Evolutionary conservation across 495 filamentous ascomycete species (phyloP), one percentile per base, ranked within the genome.

Genomic region (Talaromyces liani): DNA sequence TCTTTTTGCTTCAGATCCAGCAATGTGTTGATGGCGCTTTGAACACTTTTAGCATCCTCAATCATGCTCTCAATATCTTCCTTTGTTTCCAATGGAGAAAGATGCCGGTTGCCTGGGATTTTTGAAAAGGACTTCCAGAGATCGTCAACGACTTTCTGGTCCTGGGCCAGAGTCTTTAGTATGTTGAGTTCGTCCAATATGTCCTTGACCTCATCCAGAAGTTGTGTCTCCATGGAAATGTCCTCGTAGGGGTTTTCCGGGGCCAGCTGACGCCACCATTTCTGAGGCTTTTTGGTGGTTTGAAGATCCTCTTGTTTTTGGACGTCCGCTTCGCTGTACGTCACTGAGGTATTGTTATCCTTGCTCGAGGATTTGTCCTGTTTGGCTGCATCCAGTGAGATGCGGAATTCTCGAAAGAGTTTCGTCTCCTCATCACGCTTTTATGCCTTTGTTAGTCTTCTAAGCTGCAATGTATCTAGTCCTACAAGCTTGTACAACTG

Each of bases 1-100:
- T 85, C 79, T 66, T 88, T 87, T 65, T 88, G 73, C 57, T 75
- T 75, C 24, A 76, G 62, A 62, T 75, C 70, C 1, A 76, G 78
- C 25, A 87, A 22, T 6, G 36, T 45, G 6, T 66, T 33, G 33
- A 66, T 61, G n/a, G 61, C 34, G 4, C 39, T 33, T 25, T 68
- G 67, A 6, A 68, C 64, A 53, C 18, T 51, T 25, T 66, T 63
- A 18, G 68, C 68, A 16, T 72, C 68, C 9, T 61, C 45, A 25
- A 70, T 64, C 70, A 73, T 72, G 5, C 64, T 64, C 22, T 67
- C 51, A 20, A 69, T 64, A 39, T 69, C 64, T 6, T 51, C 54
- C n/a, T 62, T 72, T 25, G 67, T 62, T 25, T 72, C 71, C 16
- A 51, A 36, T 10, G 71, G 69, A 9, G 68, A 70, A 55, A 45